These are phyloP conservation scores for Ogataea pignaliae DNA, from an alignment of 805 yeast genomes.

Conservation along the genomic window DNA sequence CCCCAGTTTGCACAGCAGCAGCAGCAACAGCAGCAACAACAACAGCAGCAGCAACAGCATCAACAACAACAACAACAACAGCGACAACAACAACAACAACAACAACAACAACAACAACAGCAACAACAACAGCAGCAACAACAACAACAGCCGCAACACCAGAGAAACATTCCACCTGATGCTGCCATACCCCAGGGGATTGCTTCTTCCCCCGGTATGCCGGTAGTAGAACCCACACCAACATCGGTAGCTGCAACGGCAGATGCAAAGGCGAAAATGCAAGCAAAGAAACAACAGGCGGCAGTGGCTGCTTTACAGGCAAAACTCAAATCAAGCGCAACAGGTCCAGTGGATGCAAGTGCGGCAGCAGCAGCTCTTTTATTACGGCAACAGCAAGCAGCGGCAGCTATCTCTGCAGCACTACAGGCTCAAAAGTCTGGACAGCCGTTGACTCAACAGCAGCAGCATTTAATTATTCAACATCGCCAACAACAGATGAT, in stretches of 20 bases:
- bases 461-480: background rate
- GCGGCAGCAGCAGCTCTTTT: background rate
- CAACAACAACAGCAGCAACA: conserved; percentile 1
- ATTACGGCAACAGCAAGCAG: conserved; percentile 5
- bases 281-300: background rate
- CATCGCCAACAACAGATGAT: conserved; percentile 11
- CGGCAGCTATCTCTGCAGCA: too few species aligned
- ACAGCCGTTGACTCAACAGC: background rate
- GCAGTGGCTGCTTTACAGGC: background rate
- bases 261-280: background rate
- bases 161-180: background rate
- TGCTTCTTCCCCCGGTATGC: too few species aligned
- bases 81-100: conserved; percentile 4
- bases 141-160: background rate
- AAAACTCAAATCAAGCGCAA: background rate
- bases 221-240: background rate
- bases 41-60: conserved; percentile 3
- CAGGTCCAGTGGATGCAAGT: background rate
- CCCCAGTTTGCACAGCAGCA: conserved; percentile 12
- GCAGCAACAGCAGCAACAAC: conserved; percentile 5
- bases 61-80: conserved; percentile 3
- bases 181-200: too few species aligned
- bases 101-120: background rate
- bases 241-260: background rate
- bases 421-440: too few species aligned